Evolutionary conservation across 2,329 filamentous ascomycete genomes (phyloP).

Genomic region (Colletotrichum sidae): DNA sequence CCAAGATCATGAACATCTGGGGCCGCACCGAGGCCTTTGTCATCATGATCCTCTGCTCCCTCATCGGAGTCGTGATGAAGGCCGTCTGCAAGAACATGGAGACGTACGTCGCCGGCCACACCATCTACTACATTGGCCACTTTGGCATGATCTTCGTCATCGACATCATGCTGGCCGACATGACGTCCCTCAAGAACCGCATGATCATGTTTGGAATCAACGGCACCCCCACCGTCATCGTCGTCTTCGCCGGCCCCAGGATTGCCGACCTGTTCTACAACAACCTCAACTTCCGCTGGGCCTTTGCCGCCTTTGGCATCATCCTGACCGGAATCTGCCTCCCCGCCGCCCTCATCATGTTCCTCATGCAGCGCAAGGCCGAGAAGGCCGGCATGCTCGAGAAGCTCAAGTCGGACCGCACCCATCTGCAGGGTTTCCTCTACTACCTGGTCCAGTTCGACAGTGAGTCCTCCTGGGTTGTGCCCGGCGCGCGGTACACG

Average conservation of each 20-base stretch:
- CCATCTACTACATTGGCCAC: slow-evolving; percentile 73
- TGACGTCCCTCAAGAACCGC: slow-evolving; percentile 56
- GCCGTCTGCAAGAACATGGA: slow-evolving; percentile 68
- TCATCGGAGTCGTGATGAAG: slow-evolving; percentile 71
- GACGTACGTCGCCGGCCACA: slow-evolving; percentile 69
- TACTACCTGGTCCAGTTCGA: slow-evolving; percentile 37
- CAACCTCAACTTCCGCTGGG: slow-evolving; percentile 56
- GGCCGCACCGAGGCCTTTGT: slow-evolving; percentile 60
- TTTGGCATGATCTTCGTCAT: slow-evolving; percentile 55
- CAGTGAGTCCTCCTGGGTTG: slow-evolving; percentile 2
- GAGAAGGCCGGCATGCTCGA: slow-evolving; percentile 55
- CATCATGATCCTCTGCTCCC: slow-evolving; percentile 54
- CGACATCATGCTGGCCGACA: slow-evolving; percentile 56
- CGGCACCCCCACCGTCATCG: slow-evolving; percentile 56
- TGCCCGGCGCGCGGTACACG: background rate
- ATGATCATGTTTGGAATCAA: slow-evolving; percentile 56
- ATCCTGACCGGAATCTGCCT: slow-evolving; percentile 63
- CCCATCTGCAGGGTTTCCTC: slow-evolving; percentile 31
- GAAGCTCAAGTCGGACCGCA: slow-evolving; percentile 27
- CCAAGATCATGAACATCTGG: slow-evolving; percentile 62
- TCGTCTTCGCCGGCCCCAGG: slow-evolving; percentile 55
- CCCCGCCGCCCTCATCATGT: slow-evolving; percentile 50
- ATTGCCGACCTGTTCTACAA: slow-evolving; percentile 54
- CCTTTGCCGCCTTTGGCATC: slow-evolving; percentile 72
- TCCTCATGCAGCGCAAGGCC: slow-evolving; percentile 58